Conservation (phyloP, 176 grass and related monocot genomes). For the Carex littledalei region DNA sequence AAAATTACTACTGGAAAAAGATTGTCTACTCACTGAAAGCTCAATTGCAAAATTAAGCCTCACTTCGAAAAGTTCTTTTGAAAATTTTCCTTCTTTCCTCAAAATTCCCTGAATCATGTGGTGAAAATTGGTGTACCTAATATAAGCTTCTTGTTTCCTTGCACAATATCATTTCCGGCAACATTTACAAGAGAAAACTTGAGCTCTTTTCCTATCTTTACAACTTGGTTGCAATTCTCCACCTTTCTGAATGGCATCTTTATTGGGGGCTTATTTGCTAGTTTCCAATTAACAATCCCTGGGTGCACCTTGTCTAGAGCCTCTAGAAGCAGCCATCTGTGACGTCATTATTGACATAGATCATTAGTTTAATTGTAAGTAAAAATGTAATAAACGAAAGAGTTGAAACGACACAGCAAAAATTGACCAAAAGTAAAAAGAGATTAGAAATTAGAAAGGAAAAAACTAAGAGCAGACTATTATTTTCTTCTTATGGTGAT, state of each 20-base stretch:
- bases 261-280: constrained; percentile 81
- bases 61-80: neutral
- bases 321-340: constrained; percentile 87
- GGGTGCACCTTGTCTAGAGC: constrained; percentile 78
- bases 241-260: constrained; percentile 93
- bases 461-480: neutral
- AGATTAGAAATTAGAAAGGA: neutral
- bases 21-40: neutral
- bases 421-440: neutral
- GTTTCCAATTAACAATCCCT: constrained; percentile 85
- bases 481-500: neutral
- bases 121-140: constrained; percentile 50
- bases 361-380: neutral
- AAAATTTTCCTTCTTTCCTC: neutral
- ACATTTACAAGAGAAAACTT: constrained; percentile 98
- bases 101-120: neutral
- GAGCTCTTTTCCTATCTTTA: constrained; percentile 91
- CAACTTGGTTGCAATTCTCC: constrained; percentile 97
- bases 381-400: neutral
- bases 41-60: neutral
- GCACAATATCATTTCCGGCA: constrained; percentile 91
- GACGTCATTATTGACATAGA: neutral
- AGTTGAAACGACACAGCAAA: neutral
- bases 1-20: neutral
- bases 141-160: constrained; percentile 97